phyloP scores from a whole-genome alignment of 1,284 basidiomycete genomes.

The Apiotrichum sp. region DNA sequence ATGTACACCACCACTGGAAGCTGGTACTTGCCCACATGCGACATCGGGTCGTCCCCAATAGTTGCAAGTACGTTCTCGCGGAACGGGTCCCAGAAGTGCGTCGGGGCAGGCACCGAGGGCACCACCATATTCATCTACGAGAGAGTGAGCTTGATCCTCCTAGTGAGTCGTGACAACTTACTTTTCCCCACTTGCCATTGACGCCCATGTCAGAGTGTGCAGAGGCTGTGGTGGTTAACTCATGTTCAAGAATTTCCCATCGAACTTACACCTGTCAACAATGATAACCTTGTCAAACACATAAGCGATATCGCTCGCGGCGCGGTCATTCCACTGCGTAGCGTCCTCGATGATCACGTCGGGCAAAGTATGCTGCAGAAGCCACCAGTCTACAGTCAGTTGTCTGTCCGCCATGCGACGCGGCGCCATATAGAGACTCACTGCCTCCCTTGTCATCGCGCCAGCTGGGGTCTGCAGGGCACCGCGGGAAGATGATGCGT shows the following conservation, averaged over 20 bases:
- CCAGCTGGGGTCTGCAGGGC: conserved; percentile 26
- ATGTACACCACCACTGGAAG: conserved; percentile 40
- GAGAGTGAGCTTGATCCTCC: not conserved
- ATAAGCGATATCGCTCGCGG: conserved; percentile 24
- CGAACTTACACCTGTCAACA: conserved; percentile 38
- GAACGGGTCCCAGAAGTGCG: conserved; percentile 30
- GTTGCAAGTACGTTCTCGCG: conserved; percentile 26
- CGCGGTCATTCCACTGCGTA: conserved; percentile 28
- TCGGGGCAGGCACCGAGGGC: conserved; percentile 17
- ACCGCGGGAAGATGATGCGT: conserved; percentile 35
- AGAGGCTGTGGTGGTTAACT: conserved; percentile 17
- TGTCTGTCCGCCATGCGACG: not conserved
- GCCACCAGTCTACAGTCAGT: conserved; percentile 33
- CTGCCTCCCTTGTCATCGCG: conserved; percentile 31
- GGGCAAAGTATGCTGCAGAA: conserved; percentile 31
- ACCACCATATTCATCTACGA: conserved; percentile 38
- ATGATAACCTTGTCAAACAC: conserved; percentile 40
- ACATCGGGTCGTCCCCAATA: conserved; percentile 5
- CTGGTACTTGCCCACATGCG: conserved; percentile 11
- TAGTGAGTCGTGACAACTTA: conserved; percentile 4
- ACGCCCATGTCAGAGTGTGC: conserved; percentile 33
- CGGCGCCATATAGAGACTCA: too few species aligned
- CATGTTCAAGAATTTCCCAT: conserved; percentile 1
- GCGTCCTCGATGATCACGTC: conserved; percentile 33
- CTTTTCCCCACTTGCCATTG: conserved; percentile 35